Evolutionary conservation across 192 early-diverging fungal species (phyloP), one percentile per base, ranked within the genome.

Genomic region (Umbelopsis sp.): DNA sequence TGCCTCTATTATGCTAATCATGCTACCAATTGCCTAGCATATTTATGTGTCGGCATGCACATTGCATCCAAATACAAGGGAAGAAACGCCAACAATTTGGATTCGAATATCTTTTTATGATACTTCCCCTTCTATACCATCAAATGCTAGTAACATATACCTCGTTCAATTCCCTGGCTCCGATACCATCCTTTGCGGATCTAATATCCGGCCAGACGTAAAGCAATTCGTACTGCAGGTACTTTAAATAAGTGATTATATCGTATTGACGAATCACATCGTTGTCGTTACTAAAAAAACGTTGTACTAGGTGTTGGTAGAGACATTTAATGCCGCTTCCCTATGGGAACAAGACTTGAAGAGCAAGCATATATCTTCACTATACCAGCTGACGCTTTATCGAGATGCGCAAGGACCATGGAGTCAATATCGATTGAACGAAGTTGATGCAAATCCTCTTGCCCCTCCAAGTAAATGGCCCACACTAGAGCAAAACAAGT

Each of bases 51-150:
- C 55, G 18, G 55, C 55, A 35, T 61, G 27, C 18, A 61, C 55
- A 35, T 61, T 61, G 30, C 55, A 61, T 61, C 55, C 55, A 30
- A 37, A 11, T 0, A 35, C 55, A 4, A 25, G 55, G 1, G 55
- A 61, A 61, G 55, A 61, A 33, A 55, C 49, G 4, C 53, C 50
- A n/a, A 77, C 73, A 66, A 47, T 76, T 41, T 84, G 82, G 82
- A 73, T 84, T 21, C 70, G 82, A 49, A 79, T 84, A 75, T 77
- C 74, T 67, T 67, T 84, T 23, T 70, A 77, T 51, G 82, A 84
- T 46, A 77, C 77, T 25, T 76, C 77, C 15, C 72, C 74, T 64
- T 46, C 61, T 15, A 69, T 84, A 12, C 82, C 82, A 46, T 21
- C 66, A 21, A 51, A 70, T n/a, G 4, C 68, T 5, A 71, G 68